Evolutionary conservation across 345 rosid species (phyloP).

Genomic region (Hibiscus syriacus): DNA sequence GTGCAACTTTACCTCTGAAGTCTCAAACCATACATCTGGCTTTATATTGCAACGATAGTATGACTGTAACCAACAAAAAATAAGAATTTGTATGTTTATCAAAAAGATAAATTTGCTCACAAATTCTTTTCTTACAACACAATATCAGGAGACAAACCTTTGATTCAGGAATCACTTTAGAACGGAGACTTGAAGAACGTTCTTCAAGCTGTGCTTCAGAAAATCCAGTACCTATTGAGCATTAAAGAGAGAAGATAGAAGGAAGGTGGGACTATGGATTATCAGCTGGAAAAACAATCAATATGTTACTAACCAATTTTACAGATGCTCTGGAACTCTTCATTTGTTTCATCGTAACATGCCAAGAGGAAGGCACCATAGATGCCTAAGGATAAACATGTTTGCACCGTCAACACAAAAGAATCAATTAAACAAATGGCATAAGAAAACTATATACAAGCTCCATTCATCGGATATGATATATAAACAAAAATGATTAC

Average conservation of each 20-base stretch:
- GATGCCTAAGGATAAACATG: slow-evolving; percentile 42
- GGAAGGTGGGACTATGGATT: neutral
- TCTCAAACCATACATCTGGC: slow-evolving; percentile 97
- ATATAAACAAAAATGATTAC: slow-evolving; percentile 24
- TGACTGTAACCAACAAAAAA: slow-evolving; percentile 37
- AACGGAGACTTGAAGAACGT: slow-evolving; percentile 69
- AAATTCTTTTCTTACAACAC: neutral
- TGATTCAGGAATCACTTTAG: slow-evolving; percentile 67
- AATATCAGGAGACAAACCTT: slow-evolving; percentile 40
- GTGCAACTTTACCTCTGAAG: slow-evolving; percentile 57
- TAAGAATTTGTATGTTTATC: slow-evolving; percentile 6
- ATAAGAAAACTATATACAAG: neutral
- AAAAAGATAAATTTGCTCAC: neutral
- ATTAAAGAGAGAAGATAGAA: slow-evolving; percentile 3
- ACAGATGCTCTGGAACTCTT: slow-evolving; percentile 89
- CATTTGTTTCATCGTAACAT: slow-evolving; percentile 65
- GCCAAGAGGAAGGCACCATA: slow-evolving; percentile 96
- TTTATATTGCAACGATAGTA: slow-evolving; percentile 60
- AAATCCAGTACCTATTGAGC: slow-evolving; percentile 73
- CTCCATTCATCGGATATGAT: neutral
- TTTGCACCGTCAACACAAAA: slow-evolving; percentile 13
- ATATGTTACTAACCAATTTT: slow-evolving; percentile 57
- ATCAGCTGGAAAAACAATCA: neutral
- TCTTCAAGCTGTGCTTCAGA: slow-evolving; percentile 80
- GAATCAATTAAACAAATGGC: neutral